A percentile compares a stretch with the other conserved stretches of the same genome.
These are phyloP conservation scores for Candida coleopterorum DNA, from an alignment of 805 yeast species.

Conservation along the genomic window DNA sequence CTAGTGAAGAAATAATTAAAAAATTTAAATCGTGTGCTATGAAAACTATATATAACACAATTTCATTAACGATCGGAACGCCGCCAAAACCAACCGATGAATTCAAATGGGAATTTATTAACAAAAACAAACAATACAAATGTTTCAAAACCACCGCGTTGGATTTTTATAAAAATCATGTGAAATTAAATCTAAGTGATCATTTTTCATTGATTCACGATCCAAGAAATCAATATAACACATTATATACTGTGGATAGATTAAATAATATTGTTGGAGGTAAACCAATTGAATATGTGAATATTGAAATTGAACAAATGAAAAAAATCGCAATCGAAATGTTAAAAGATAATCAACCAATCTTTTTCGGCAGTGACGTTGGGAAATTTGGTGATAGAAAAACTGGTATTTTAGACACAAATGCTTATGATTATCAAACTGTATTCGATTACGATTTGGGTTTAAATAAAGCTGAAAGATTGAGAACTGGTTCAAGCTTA, in stretches of 20 bases:
- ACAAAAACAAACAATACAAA: constrained; percentile 60
- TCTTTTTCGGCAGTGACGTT: constrained; percentile 88
- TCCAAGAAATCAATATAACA: constrained; percentile 68
- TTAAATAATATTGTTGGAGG: constrained; percentile 71
- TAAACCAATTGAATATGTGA: constrained; percentile 66
- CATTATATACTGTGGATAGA: constrained; percentile 64
- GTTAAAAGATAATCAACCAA: constrained; percentile 69
- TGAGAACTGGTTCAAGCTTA: constrained; percentile 62
- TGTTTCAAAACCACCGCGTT: constrained; percentile 58
- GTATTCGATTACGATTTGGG: constrained; percentile 48
- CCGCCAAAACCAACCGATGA: constrained; percentile 71
- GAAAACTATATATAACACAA: constrained; percentile 58
- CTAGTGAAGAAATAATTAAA: constrained; percentile 33
- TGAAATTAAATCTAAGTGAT: constrained; percentile 43
- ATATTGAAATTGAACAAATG: constrained; percentile 56
- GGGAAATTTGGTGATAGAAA: constrained; percentile 64
- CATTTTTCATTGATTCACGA: constrained; percentile 72
- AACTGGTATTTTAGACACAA: constrained; percentile 69
- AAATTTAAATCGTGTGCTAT: constrained; percentile 40
- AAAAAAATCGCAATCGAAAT: constrained; percentile 61
- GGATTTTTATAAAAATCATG: constrained; percentile 54
- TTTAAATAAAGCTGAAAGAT: constrained; percentile 62
- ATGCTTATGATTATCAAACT: constrained; percentile 61
- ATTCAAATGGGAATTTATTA: constrained; percentile 71
- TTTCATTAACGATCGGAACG: constrained; percentile 66